These are phyloP conservation scores for Botrytis squamosa DNA, from an alignment of 2,329 filamentous ascomycete species.

Conservation along the genomic window DNA sequence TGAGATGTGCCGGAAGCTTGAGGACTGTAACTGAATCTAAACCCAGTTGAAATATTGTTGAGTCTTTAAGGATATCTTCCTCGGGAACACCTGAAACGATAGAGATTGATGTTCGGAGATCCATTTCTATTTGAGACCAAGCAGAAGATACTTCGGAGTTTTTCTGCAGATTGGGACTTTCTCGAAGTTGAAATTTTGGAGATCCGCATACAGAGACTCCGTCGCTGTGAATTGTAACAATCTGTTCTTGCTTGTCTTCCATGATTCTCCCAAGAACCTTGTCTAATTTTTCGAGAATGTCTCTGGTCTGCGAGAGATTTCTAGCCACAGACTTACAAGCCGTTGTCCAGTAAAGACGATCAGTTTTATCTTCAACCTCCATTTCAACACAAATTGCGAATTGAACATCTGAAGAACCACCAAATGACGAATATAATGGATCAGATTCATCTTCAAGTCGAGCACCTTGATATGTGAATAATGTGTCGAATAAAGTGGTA, in stretches of 20 bases:
- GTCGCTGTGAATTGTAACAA: conserved; percentile 53
- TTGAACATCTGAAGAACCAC: conserved; percentile 66
- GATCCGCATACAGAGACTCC: conserved; percentile 65
- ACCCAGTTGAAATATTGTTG: conserved; percentile 78
- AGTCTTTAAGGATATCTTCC: conserved; percentile 56
- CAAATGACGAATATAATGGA: conserved; percentile 33
- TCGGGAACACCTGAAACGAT: conserved; percentile 60
- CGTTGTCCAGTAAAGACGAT: conserved; percentile 63
- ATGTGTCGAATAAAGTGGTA: conserved; percentile 57
- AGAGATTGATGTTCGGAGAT: conserved; percentile 50
- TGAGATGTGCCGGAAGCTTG: conserved; percentile 72
- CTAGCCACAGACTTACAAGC: conserved; percentile 63
- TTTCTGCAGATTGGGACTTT: background rate
- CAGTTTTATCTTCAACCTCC: conserved; percentile 53
- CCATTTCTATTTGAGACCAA: conserved; percentile 39
- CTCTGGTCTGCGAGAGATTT: conserved; percentile 45
- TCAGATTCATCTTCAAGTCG: conserved; percentile 29
- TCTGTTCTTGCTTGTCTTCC: conserved; percentile 45
- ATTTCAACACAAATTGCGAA: conserved; percentile 83
- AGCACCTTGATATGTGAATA: conserved; percentile 65
- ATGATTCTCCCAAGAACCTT: conserved; percentile 57
- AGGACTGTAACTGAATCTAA: conserved; percentile 92
- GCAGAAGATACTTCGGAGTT: background rate
- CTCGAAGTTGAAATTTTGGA: conserved; percentile 42
- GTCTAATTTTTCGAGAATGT: conserved; percentile 60